Evolutionary conservation across 1,139 yeast genomes (phyloP).

Genomic region (Scheffersomyces parashehatae): DNA sequence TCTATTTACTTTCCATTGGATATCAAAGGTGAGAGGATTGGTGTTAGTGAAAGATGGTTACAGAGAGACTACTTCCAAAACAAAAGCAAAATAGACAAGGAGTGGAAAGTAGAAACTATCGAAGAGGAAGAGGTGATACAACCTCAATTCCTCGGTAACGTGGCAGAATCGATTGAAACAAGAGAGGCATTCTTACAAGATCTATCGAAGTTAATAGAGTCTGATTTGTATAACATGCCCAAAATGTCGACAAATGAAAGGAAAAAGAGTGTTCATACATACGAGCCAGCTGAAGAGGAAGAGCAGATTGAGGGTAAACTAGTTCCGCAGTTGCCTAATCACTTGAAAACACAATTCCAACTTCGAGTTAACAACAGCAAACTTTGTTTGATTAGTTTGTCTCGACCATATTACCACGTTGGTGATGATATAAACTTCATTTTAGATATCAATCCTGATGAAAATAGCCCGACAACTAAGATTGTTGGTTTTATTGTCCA

Average conservation of each 20-base stretch:
- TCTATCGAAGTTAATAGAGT: slow-evolving; percentile 31
- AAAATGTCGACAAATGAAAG: slow-evolving; percentile 33
- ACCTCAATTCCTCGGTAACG: not conserved
- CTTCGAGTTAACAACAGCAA: slow-evolving; percentile 34
- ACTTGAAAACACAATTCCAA: slow-evolving; percentile 39
- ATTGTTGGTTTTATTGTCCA: slow-evolving; percentile 37
- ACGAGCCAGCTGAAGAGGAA: slow-evolving; percentile 13
- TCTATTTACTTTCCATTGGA: slow-evolving; percentile 41
- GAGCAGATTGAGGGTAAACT: slow-evolving; percentile 12
- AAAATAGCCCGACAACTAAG: slow-evolving; percentile 17
- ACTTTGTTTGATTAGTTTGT: slow-evolving; percentile 34
- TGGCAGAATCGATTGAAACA: slow-evolving; percentile 9
- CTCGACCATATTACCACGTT: slow-evolving; percentile 47
- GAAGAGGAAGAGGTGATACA: slow-evolving; percentile 1
- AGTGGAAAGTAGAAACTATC: slow-evolving; percentile 26
- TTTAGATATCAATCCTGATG: slow-evolving; percentile 21
- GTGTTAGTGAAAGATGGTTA: slow-evolving; percentile 29
- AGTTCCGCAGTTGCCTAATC: slow-evolving; percentile 31
- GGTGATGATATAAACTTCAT: slow-evolving; percentile 51
- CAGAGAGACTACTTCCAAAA: slow-evolving; percentile 32
- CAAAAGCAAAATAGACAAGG: slow-evolving; percentile 26
- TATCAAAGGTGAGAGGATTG: slow-evolving; percentile 24
- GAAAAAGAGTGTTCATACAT: slow-evolving; percentile 24
- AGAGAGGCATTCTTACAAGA: slow-evolving; percentile 31
- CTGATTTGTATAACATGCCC: slow-evolving; percentile 38